Evolutionary conservation across 164 flowering plant genomes (phyloP).

Genomic region (Tinospora cordifolia): DNA sequence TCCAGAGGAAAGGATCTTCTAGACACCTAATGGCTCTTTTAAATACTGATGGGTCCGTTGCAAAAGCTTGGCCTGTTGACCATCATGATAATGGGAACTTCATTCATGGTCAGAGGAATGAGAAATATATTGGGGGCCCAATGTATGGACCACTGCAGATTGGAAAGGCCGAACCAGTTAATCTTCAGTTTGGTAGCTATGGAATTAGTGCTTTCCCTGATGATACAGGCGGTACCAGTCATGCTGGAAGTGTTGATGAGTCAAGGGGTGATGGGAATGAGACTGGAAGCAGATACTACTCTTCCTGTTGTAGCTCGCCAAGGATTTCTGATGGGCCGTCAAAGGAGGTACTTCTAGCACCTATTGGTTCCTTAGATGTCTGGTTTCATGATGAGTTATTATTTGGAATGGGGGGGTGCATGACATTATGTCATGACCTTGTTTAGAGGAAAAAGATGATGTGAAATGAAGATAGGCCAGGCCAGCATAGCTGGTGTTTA

Average conservation of each 20-base stretch:
- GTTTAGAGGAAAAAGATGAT: too few species aligned
- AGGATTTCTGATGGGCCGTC: slow-evolving; percentile 67
- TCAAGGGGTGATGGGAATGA: slow-evolving; percentile 59
- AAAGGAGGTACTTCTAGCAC: slow-evolving; percentile 50
- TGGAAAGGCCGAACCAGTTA: slow-evolving; percentile 70
- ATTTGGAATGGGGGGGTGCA: neutral
- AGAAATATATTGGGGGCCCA: slow-evolving; percentile 41
- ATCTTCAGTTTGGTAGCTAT: slow-evolving; percentile 76
- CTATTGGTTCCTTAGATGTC: neutral
- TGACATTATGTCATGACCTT: neutral
- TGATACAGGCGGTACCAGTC: slow-evolving; percentile 69
- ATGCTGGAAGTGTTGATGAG: slow-evolving; percentile 73
- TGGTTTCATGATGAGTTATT: neutral
- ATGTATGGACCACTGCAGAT: slow-evolving; percentile 65
- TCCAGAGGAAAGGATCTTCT: slow-evolving; percentile 77
- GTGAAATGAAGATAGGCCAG: too few species aligned
- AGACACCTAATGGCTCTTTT: slow-evolving; percentile 82
- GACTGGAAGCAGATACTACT: slow-evolving; percentile 63
- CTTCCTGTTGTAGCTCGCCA: slow-evolving; percentile 90
- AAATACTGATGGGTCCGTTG: slow-evolving; percentile 79
- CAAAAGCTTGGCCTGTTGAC: slow-evolving; percentile 80
- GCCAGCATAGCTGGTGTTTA: too few species aligned
- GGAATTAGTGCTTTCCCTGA: slow-evolving; percentile 84
- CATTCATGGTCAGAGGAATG: slow-evolving; percentile 26
- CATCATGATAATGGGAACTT: slow-evolving; percentile 45